Conservation (phyloP, 108 stramenopile species). For the Cyclostephanos invisitatus region DNA sequence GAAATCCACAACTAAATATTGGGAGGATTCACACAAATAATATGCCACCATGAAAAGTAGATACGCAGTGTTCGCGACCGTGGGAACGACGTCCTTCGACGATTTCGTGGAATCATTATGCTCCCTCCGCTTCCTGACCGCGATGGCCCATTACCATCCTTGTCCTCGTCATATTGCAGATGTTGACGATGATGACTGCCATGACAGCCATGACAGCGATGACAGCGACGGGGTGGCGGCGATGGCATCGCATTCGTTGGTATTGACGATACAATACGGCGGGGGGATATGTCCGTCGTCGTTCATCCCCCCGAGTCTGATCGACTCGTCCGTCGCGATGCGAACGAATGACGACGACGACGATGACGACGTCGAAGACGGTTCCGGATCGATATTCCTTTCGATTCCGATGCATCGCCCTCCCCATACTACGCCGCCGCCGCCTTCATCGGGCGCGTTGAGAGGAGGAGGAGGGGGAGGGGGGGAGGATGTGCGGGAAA, state of each 20-base stretch:
- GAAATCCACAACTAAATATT: too few relatives aligned
- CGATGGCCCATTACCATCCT: conserved; percentile 41
- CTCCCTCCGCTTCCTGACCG: conserved; percentile 52
- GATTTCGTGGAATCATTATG: conserved; percentile 64
- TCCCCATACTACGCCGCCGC: too few relatives aligned
- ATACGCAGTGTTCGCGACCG: conserved; percentile 86
- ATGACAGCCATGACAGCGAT: not conserved
- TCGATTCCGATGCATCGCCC: conserved; percentile 26
- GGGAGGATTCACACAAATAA: not conserved
- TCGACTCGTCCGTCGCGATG: not conserved
- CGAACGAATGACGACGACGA: not conserved
- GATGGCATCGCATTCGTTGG: conserved; percentile 2
- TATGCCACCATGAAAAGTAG: conserved; percentile 1
- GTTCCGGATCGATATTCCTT: conserved; percentile 15
- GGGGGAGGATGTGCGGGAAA: too few relatives aligned
- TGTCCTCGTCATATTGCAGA: conserved; percentile 8
- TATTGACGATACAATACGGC: conserved; percentile 80
- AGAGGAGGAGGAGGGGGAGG: too few relatives aligned
- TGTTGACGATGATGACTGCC: too few relatives aligned
- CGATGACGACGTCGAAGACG: conserved; percentile 20
- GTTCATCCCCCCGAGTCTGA: conserved; percentile 4
- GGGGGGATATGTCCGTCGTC: conserved; percentile 55
- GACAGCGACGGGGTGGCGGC: not conserved
- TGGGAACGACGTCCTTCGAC: conserved; percentile 94
- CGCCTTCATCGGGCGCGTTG: too few relatives aligned